phyloP scores from a whole-genome alignment of 805 yeast species.

The Kodamaea laetipori region DNA sequence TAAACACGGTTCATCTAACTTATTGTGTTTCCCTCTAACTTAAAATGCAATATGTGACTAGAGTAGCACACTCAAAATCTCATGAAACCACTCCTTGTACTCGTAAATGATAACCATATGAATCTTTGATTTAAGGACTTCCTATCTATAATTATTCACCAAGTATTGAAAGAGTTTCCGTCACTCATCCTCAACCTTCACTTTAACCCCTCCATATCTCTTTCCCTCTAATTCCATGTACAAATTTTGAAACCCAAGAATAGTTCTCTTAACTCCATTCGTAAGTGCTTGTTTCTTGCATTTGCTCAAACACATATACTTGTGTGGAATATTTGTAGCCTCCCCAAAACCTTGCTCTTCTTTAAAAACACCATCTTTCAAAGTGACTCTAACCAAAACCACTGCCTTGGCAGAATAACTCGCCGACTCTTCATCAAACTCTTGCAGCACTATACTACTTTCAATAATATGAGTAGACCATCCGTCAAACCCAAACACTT shows the following conservation, averaged over 20 bases:
- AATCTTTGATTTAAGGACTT: too few relatives aligned
- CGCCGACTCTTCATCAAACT: constrained; percentile 24
- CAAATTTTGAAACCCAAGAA: constrained; percentile 36
- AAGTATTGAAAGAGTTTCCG: too few relatives aligned
- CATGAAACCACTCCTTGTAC: too few relatives aligned
- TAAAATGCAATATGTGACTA: too few relatives aligned
- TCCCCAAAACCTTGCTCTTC: constrained; percentile 44
- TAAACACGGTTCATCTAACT: too few relatives aligned
- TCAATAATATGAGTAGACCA: constrained; percentile 51
- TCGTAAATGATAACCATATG: too few relatives aligned
- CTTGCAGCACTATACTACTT: constrained; percentile 20
- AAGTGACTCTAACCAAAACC: constrained; percentile 35
- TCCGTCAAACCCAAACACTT: constrained; percentile 57
- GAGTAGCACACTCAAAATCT: too few relatives aligned
- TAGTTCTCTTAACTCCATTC: constrained; percentile 46
- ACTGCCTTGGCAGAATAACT: constrained; percentile 25
- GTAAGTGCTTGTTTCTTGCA: constrained; percentile 52
- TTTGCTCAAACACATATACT: constrained; percentile 36
- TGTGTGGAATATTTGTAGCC: constrained; percentile 33
- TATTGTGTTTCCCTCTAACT: too few relatives aligned
- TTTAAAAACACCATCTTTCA: constrained; percentile 47
- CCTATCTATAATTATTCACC: too few relatives aligned
- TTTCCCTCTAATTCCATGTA: constrained; percentile 6
- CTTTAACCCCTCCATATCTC: too few relatives aligned
- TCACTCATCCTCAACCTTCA: background rate